Evolutionary conservation across 2,329 filamentous ascomycete species (phyloP), one percentile per base, ranked within the genome.

Genomic region (Chalaropsis ovoidea): DNA sequence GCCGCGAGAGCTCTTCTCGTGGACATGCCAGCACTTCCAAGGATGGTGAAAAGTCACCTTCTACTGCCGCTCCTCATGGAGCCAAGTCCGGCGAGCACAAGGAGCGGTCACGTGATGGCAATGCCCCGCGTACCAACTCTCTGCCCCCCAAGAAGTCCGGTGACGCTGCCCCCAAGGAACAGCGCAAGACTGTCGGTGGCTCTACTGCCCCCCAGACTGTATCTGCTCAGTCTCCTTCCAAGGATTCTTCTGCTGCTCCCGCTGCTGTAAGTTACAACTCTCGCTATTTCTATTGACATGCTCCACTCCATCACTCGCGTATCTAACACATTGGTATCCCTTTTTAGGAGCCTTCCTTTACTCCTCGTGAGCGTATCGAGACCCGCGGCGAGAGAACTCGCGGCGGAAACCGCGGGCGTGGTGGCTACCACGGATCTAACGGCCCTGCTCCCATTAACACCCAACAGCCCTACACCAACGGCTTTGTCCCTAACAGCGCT

Each of bases 391-490:
- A 79, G 69, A 72, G 75, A 64, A 75, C 76, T 22, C 78, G 79
- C 43, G 78, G 78, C 22, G 75, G 75, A 27, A 80, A 74, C 67
- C 77, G 79, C 45, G 75, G 75, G 58, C 79, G 80, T 60, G 79
- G 78, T 45, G 75, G 74, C 19, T 78, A 80, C 68, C 76, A 76
- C 66, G 70, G 64, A 43, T 62, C 63, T 31, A 66, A 67, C 27
- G 76, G 69, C 68, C 72, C 66, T 63, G 68, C 71, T n/a, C 72
- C 72, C 13, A 65, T 67, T 22, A 67, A 65, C 60, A 63, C 63
- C 4, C 66, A 67, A 31, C 63, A 63, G 43, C 24, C 58, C n/a
- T 65, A 63, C 43, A 47, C 54, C 15, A 61, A 60, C 43, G 54
- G 49, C 43, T 67, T 58, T 22, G 54, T 27, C 15, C n/a, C 66